Evolutionary conservation across 2,329 filamentous ascomycete species (phyloP), one percentile per base, ranked within the genome.

Genomic region (Phaeosphaeria sp.): DNA sequence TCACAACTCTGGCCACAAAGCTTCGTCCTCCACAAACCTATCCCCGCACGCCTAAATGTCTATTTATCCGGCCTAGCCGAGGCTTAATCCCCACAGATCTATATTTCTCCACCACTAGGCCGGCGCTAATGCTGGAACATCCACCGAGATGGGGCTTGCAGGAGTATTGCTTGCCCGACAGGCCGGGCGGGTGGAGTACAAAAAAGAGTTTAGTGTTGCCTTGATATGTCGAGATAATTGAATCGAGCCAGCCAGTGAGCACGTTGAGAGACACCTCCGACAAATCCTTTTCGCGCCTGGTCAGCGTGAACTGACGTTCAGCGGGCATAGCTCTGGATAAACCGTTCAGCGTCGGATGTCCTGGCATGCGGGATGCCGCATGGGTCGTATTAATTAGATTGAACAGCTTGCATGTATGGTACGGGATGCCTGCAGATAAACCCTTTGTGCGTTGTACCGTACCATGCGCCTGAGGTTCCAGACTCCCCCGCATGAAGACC

Each of bases 61-160:
- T 41, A 64, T 64, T 67, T 61, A 64, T 61, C 65, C 65, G 58
- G 59, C 50, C 52, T 54, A 59, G 46, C 54, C 52, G 52, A 55
- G 54, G 59, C 60, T 61, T 54, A 41, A 54, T 60, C 59, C 59
- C 65, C 63, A n/a, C 59, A 60, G 51, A 63, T 62, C 50, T 52
- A 55, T 56, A 58, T 30, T 39, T 58, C 60, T 59, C 57, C 60
- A 56, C 56, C 46, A 50, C 50, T 46, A 50, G 39, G 54, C 59
- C 46, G 47, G 50, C 55, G 30, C 53, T 52, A 62, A 58, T 51
- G 36, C 54, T 50, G 52, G 56, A 47, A 53, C 52, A 54, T 65
- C 52, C 53, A 46, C 66, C 66, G 62, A 67, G 44, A 36, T 20
- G 46, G 43, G 47, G 47, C 17, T 39, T 21, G 36, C 43, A 18